phyloP scores from a whole-genome alignment of 768 basidiomycete genomes.

The Cyclocybe cylindracea region DNA sequence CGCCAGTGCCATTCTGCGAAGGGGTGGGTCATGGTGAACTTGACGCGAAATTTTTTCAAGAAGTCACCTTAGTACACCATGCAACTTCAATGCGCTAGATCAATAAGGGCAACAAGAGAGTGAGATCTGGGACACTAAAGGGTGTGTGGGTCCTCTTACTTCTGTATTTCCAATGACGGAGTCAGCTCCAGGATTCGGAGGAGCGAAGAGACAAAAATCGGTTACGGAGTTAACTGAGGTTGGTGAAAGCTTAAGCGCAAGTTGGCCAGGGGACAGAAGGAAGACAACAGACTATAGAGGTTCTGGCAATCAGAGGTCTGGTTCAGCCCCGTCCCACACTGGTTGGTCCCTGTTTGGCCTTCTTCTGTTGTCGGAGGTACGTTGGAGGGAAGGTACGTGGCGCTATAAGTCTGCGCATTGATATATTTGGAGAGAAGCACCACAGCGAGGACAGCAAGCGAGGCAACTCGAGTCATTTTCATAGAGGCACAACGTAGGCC shows the following conservation, averaged over 20 bases:
- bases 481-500: not conserved
- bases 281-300: conserved; percentile 48
- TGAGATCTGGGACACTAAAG: not conserved
- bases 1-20: conserved; percentile 55
- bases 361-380: conserved; percentile 48
- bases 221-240: conserved; percentile 55
- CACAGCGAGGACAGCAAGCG: not conserved
- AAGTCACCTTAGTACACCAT: conserved; percentile 42
- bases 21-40: not conserved
- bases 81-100: conserved; percentile 41
- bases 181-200: conserved; percentile 48
- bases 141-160: conserved; percentile 32
- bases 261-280: not conserved
- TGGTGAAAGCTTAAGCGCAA: conserved; percentile 3
- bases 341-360: conserved; percentile 65
- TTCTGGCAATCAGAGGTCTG: conserved; percentile 70
- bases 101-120: not conserved
- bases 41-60: not conserved
- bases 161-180: conserved; percentile 64
- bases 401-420: conserved; percentile 20
- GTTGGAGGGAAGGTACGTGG: conserved; percentile 42
- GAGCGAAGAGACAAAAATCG: conserved; percentile 46
- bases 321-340: conserved; percentile 57
- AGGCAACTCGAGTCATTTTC: not conserved
- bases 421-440: not conserved